These are phyloP conservation scores for Botrytis tulipae DNA, from an alignment of 2,329 filamentous ascomycete species.

Conservation along the genomic window DNA sequence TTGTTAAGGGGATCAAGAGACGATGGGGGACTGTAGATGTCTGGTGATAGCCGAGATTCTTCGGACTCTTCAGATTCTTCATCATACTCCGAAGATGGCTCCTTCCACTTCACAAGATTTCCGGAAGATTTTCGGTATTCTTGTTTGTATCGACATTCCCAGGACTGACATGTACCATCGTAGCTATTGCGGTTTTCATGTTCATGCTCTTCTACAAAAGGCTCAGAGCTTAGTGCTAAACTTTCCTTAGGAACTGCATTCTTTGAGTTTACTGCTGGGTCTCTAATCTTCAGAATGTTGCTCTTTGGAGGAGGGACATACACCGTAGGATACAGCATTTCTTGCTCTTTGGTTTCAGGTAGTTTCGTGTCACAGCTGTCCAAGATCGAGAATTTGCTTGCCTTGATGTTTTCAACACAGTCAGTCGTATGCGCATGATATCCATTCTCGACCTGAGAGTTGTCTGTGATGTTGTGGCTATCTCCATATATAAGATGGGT, in stretches of 20 bases:
- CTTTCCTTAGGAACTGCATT: neutral
- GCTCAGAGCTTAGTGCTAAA: neutral
- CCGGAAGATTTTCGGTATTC: conserved; percentile 9
- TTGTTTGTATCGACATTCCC: conserved; percentile 16
- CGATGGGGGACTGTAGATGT: conserved; percentile 2
- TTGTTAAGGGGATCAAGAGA: conserved; percentile 4
- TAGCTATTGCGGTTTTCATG: neutral
- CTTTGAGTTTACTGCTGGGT: neutral
- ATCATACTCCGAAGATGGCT: neutral
- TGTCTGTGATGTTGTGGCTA: neutral
- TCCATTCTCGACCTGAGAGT: neutral
- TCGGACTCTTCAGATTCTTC: conserved; percentile 1
- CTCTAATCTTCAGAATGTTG: neutral
- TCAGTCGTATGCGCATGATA: conserved; percentile 6
- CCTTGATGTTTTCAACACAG: neutral
- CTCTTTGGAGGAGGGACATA: neutral
- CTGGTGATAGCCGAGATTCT: neutral
- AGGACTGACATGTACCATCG: conserved; percentile 10
- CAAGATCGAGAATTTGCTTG: neutral
- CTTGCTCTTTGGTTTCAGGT: neutral
- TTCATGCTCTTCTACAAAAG: neutral
- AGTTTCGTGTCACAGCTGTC: neutral
- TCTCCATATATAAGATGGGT: neutral
- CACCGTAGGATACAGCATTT: conserved; percentile 6
- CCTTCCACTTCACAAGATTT: conserved; percentile 15